Conservation (phyloP, 1,139 yeast genomes). For the Pichia sp. region DNA sequence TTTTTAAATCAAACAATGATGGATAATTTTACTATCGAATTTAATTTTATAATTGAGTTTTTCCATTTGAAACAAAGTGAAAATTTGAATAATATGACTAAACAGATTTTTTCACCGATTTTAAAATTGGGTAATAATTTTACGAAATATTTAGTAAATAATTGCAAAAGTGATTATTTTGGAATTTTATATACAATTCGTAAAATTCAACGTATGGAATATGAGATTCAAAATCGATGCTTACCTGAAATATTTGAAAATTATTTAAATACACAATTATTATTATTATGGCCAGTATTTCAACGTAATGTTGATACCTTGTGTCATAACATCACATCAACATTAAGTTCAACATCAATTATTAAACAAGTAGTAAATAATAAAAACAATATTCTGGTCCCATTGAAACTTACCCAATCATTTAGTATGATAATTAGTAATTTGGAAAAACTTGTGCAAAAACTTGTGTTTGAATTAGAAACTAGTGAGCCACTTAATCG, state of each 20-base stretch:
- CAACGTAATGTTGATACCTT: constrained; percentile 72
- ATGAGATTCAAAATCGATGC: constrained; percentile 54
- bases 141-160: constrained; percentile 40
- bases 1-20: constrained; percentile 68
- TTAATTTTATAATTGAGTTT: constrained; percentile 65
- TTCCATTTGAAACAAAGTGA: constrained; percentile 44
- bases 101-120: constrained; percentile 42
- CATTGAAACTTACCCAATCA: constrained; percentile 71
- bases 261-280: constrained; percentile 60
- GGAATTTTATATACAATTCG: constrained; percentile 78
- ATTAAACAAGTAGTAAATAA: constrained; percentile 24
- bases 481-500: constrained; percentile 65
- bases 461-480: constrained; percentile 26
- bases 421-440: constrained; percentile 75
- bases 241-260: constrained; percentile 66
- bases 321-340: constrained; percentile 57
- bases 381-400: constrained; percentile 35
- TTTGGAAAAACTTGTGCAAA: constrained; percentile 50
- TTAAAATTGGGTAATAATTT: constrained; percentile 50
- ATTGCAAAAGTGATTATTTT: constrained; percentile 52
- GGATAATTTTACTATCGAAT: constrained; percentile 77
- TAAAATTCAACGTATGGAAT: constrained; percentile 56
- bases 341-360: constrained; percentile 27
- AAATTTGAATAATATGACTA: constrained; percentile 38
- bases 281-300: constrained; percentile 79